phyloP scores from a whole-genome alignment of 805 yeast genomes.

The Naumovozyma dairenensis region DNA sequence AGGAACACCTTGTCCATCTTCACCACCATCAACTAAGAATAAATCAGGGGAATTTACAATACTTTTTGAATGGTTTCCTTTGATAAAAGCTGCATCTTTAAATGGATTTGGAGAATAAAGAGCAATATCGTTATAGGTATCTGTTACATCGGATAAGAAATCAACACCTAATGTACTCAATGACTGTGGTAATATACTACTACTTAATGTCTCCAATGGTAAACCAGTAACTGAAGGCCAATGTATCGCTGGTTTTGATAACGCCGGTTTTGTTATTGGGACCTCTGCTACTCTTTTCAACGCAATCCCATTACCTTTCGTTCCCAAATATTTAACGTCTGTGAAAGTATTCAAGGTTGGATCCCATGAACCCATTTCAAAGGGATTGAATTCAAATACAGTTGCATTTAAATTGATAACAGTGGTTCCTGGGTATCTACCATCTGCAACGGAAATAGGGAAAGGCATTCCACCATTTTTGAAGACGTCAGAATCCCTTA shows the following conservation, averaged over 20 bases:
- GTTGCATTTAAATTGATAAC: conserved; percentile 62
- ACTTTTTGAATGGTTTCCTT: conserved; percentile 22
- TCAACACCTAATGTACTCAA: conserved; percentile 1
- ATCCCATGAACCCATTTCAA: conserved; percentile 84
- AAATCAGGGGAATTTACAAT: conserved; percentile 37
- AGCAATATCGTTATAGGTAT: conserved; percentile 51
- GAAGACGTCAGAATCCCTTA: conserved; percentile 55
- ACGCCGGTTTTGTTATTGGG: conserved; percentile 45
- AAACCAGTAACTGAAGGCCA: conserved; percentile 81
- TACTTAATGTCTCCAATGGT: conserved; percentile 50
- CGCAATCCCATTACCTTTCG: conserved; percentile 33
- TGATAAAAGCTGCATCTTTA: conserved; percentile 34
- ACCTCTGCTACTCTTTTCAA: conserved; percentile 75
- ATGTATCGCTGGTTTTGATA: conserved; percentile 43
- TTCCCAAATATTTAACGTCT: conserved; percentile 61
- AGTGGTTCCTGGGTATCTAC: conserved; percentile 51
- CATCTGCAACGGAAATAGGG: conserved; percentile 60
- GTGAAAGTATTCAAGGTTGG: conserved; percentile 58
- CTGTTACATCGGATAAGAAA: neutral
- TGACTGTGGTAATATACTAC: neutral
- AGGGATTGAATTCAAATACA: conserved; percentile 53
- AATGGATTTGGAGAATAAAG: conserved; percentile 67
- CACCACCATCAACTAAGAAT: conserved; percentile 65
- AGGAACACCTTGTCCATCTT: conserved; percentile 56
- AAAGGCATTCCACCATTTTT: conserved; percentile 58